These are phyloP conservation scores for Kazachstania bromeliacearum DNA, from an alignment of 805 yeast species.

Conservation along the genomic window DNA sequence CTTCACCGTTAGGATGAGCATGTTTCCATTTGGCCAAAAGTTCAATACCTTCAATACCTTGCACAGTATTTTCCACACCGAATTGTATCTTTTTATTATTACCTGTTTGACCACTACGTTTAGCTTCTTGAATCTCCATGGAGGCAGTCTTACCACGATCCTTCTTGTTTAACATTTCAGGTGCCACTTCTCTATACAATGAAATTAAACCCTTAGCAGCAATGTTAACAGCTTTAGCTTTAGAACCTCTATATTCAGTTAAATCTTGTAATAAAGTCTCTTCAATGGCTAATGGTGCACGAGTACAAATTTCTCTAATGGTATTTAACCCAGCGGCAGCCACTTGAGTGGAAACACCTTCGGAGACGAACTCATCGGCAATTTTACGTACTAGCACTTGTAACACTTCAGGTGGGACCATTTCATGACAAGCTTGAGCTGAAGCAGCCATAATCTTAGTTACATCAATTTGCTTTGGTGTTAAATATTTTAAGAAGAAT, in stretches of 20 bases:
- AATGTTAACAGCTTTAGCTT: constrained; percentile 86
- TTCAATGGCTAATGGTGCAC: constrained; percentile 94
- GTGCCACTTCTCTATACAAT: constrained; percentile 88
- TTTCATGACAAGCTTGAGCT: constrained; percentile 93
- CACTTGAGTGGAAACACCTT: constrained; percentile 96
- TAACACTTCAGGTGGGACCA: constrained; percentile 92
- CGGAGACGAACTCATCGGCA: constrained; percentile 95
- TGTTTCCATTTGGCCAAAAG: constrained; percentile 71
- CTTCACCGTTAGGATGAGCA: constrained; percentile 42
- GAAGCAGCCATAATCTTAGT: constrained; percentile 94
- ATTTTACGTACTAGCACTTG: constrained; percentile 75
- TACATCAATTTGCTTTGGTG: constrained; percentile 90
- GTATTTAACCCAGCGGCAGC: constrained; percentile 97
- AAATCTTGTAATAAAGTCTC: constrained; percentile 81
- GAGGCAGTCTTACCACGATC: constrained; percentile 92
- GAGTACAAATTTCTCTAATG: constrained; percentile 80
- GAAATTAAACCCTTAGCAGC: constrained; percentile 86
- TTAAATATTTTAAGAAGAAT: constrained; percentile 75
- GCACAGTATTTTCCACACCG: constrained; percentile 62
- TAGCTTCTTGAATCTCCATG: constrained; percentile 62
- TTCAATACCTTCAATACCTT: constrained; percentile 87
- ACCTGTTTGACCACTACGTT: constrained; percentile 33
- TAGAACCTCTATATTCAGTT: constrained; percentile 83
- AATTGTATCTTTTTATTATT: constrained; percentile 38
- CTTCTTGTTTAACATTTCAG: constrained; percentile 82